Conservation (phyloP, 2,329 filamentous ascomycete genomes). For the Ascochyta koolunga region DNA sequence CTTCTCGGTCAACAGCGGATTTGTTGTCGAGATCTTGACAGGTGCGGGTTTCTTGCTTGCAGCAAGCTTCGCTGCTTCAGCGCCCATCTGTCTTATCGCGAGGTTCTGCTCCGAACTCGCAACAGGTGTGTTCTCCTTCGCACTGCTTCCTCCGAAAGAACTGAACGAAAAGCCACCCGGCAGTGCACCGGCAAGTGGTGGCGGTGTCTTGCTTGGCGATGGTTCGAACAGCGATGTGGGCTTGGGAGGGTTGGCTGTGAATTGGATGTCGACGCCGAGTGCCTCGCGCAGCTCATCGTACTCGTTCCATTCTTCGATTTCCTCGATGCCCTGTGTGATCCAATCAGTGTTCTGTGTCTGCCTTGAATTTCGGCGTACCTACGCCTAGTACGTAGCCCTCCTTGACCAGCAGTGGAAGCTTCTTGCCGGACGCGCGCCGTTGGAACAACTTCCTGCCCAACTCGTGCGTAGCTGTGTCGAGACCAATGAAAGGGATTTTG, state of each 20-base stretch:
- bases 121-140: conserved; percentile 36
- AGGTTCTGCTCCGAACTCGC: conserved; percentile 41
- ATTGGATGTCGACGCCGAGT: conserved; percentile 58
- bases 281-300: conserved; percentile 93
- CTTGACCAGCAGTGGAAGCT: conserved; percentile 88
- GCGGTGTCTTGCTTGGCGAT: conserved; percentile 15
- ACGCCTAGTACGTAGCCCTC: conserved; percentile 85
- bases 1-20: conserved; percentile 44
- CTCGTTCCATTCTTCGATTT: conserved; percentile 99
- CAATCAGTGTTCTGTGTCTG: conserved; percentile 6
- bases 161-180: conserved; percentile 15
- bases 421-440: conserved; percentile 81
- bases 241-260: conserved; percentile 43
- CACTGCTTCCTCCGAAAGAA: conserved; percentile 13
- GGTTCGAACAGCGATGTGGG: conserved; percentile 23
- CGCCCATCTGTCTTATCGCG: conserved; percentile 45
- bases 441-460: conserved; percentile 89
- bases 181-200: conserved; percentile 15
- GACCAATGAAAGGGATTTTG: conserved; percentile 88
- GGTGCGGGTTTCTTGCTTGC: conserved; percentile 44
- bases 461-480: conserved; percentile 90
- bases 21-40: conserved; percentile 43
- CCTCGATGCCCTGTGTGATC: conserved; percentile 75
- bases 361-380: conserved; percentile 50
- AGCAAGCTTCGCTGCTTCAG: conserved; percentile 46